phyloP scores from a whole-genome alignment of 129 eudicot species.

The Kitagawia praeruptora region DNA sequence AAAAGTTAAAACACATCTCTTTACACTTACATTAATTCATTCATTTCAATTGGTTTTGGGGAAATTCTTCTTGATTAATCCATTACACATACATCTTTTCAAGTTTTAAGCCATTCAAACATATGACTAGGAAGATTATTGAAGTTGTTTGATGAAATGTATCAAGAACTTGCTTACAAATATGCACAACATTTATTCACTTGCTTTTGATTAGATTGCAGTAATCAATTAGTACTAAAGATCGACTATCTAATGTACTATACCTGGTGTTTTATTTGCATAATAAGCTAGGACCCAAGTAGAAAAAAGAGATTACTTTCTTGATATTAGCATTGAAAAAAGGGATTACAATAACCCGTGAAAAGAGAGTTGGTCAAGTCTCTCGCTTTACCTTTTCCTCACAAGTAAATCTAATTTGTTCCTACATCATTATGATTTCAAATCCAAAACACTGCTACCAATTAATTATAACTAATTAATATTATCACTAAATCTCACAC shows the following conservation, averaged over 20 bases:
- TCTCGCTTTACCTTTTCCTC: conserved; percentile 4
- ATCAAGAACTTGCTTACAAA: no score
- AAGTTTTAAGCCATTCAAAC: no score
- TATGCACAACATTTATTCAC: background rate
- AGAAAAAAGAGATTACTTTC: conserved; percentile 13
- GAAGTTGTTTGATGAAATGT: no score
- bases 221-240: background rate
- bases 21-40: no score
- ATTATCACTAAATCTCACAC: background rate
- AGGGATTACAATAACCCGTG: conserved; percentile 12
- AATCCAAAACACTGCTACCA: background rate
- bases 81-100: no score
- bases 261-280: background rate
- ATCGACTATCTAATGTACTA: background rate
- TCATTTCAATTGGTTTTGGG: background rate
- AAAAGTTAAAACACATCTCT: background rate
- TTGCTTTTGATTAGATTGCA: background rate
- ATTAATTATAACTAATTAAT: background rate
- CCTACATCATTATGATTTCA: conserved; percentile 2
- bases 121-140: no score
- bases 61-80: background rate
- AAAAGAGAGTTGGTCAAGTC: conserved; percentile 12
- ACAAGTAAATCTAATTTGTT: background rate
- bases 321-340: conserved; percentile 8
- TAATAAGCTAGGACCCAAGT: conserved; percentile 1